Percentiles rank a stretch among this genome's conserved stretches.
Conservation (phyloP, 345 rosid species). For the Pugionium dolabratum region DNA sequence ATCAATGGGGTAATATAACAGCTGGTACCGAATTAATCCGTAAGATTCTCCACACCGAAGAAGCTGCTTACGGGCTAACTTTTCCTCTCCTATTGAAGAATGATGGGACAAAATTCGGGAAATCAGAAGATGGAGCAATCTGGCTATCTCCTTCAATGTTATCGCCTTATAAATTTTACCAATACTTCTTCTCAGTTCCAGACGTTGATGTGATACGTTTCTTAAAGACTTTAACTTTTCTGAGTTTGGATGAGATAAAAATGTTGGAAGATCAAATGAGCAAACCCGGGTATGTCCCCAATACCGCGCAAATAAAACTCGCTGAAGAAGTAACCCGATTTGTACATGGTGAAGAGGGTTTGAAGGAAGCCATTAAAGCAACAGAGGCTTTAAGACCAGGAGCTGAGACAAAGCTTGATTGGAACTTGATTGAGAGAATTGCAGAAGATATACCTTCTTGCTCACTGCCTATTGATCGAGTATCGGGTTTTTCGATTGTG, state of each 20-base stretch:
- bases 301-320: conserved; percentile 67
- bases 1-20: conserved; percentile 95
- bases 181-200: conserved; percentile 90
- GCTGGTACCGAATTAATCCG: conserved; percentile 91
- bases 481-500: no score
- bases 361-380: conserved; percentile 84
- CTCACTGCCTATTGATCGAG: no score
- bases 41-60: conserved; percentile 71
- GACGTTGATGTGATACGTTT: conserved; percentile 80
- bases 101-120: conserved; percentile 91
- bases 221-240: conserved; percentile 73
- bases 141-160: conserved; percentile 78
- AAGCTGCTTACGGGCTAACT: conserved; percentile 76
- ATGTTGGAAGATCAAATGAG: conserved; percentile 67
- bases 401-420: conserved; percentile 84
- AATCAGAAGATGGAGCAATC: conserved; percentile 97
- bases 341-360: conserved; percentile 90
- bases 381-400: conserved; percentile 93
- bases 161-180: conserved; percentile 90
- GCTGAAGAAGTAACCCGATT: conserved; percentile 91
- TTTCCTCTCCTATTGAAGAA: conserved; percentile 86
- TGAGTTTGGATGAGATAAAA: conserved; percentile 67
- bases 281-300: conserved; percentile 70
- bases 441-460: no score
- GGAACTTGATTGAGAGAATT: conserved; percentile 81